Evolutionary conservation across 352 stramenopile species (phyloP).

Genomic region (Globisporangium abappressorium): DNA sequence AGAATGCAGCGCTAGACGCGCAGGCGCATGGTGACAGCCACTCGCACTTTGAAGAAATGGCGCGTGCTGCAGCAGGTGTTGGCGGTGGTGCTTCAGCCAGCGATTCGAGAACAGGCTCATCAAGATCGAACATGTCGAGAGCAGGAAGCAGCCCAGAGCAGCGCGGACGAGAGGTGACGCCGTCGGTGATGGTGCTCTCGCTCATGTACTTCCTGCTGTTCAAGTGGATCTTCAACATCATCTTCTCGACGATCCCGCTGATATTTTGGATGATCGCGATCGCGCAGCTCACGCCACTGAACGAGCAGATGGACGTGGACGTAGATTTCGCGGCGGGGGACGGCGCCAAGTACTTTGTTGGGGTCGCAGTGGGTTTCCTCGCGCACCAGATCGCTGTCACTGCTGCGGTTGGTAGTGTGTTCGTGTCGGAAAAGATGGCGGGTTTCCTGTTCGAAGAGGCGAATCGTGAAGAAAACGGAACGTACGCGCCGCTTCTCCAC

Average conservation of each 20-base stretch:
- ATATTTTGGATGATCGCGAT: constrained; percentile 41
- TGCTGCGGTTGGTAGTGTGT: constrained; percentile 33
- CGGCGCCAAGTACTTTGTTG: constrained; percentile 33
- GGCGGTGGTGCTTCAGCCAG: not conserved
- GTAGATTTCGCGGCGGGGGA: constrained; percentile 12
- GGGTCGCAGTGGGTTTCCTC: constrained; percentile 54
- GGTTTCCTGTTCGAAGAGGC: constrained; percentile 37
- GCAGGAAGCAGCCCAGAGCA: constrained; percentile 3
- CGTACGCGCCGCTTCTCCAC: constrained; percentile 25
- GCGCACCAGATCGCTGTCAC: constrained; percentile 58
- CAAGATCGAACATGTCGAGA: constrained; percentile 1
- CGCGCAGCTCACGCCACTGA: constrained; percentile 34
- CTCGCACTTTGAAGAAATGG: constrained; percentile 13
- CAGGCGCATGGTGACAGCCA: constrained; percentile 19
- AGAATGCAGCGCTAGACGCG: constrained; percentile 6
- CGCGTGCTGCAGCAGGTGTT: not conserved
- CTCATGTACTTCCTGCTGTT: constrained; percentile 71
- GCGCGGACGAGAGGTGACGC: constrained; percentile 44
- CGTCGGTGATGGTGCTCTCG: constrained; percentile 60
- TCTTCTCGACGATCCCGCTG: constrained; percentile 51
- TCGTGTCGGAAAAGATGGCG: constrained; percentile 47
- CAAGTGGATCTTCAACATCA: constrained; percentile 56
- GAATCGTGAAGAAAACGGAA: constrained; percentile 7
- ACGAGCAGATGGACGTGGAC: constrained; percentile 7
- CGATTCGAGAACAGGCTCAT: not conserved